A percentile compares a stretch with the other conserved stretches of the same genome.
Conservation (phyloP, 2,329 filamentous ascomycete genomes). For the Cryphonectria nitschkei region DNA sequence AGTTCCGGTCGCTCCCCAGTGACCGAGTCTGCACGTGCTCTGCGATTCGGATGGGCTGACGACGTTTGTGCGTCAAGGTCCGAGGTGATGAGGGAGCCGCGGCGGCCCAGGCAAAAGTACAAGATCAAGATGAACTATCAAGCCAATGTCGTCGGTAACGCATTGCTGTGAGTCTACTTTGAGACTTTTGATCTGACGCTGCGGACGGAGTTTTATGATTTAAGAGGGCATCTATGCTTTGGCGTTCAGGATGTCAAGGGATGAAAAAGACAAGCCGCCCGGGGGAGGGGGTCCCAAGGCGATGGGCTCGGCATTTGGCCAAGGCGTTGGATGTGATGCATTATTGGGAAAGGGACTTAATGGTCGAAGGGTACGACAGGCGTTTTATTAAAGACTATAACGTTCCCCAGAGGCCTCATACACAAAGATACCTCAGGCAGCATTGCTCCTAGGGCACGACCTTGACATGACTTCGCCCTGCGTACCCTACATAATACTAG, state of each 20-base stretch:
- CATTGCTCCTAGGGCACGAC: not conserved
- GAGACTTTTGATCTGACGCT: not conserved
- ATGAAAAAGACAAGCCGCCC: not conserved
- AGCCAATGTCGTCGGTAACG: not conserved
- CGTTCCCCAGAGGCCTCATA: not conserved
- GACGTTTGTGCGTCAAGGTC: not conserved
- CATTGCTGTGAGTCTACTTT: conserved; percentile 9
- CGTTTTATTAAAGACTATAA: not conserved
- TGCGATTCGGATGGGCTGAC: not conserved
- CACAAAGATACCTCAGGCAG: not conserved
- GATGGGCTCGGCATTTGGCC: conserved; percentile 1
- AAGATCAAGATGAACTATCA: not conserved
- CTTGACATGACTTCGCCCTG: not conserved
- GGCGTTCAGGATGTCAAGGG: conserved; percentile 2
- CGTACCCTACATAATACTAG: conserved; percentile 27
- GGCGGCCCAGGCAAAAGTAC: not conserved
- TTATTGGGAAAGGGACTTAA: not conserved
- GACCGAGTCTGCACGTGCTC: not conserved
- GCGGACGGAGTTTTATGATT: not conserved
- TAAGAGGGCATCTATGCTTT: not conserved
- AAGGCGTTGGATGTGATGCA: conserved; percentile 13
- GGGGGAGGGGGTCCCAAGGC: not conserved
- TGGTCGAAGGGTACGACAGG: not conserved
- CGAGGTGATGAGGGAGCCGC: conserved; percentile 1
- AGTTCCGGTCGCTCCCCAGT: not conserved